phyloP scores from a whole-genome alignment of 2,329 filamentous ascomycete species.

The Xylaria sp. region DNA sequence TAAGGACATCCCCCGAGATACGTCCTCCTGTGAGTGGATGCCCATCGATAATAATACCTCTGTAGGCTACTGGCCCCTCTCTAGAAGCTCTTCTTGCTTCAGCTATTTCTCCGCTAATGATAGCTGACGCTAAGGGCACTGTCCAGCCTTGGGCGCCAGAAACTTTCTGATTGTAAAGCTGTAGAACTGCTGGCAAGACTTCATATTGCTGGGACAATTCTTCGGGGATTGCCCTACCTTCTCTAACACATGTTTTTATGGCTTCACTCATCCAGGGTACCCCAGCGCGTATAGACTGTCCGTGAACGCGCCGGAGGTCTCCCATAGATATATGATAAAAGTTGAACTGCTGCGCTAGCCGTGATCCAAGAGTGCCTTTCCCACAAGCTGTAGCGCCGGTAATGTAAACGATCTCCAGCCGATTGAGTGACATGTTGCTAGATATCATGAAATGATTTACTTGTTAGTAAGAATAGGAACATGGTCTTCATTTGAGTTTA shows the following conservation, averaged over 20 bases:
- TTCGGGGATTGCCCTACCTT: neutral
- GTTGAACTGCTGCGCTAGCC: conserved; percentile 27
- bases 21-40: conserved; percentile 9
- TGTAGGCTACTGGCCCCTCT: neutral
- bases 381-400: conserved; percentile 31
- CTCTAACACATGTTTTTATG: neutral
- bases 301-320: conserved; percentile 12
- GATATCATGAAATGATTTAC: neutral
- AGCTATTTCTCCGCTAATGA: conserved; percentile 18
- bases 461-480: neutral
- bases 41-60: conserved; percentile 26
- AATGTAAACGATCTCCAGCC: conserved; percentile 34
- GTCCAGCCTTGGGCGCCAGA: neutral
- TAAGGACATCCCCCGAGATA: neutral
- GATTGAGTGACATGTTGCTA: conserved; percentile 18
- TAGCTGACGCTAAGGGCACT: neutral
- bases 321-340: conserved; percentile 35
- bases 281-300: neutral
- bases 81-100: too few relatives aligned
- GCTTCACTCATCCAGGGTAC: conserved; percentile 1
- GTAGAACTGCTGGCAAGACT: neutral
- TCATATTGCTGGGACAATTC: neutral
- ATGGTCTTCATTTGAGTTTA: neutral
- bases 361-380: conserved; percentile 31
- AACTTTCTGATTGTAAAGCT: conserved; percentile 4